Conservation (phyloP, 1,284 basidiomycete genomes). For the Moesziomyces parantarcticus region DNA sequence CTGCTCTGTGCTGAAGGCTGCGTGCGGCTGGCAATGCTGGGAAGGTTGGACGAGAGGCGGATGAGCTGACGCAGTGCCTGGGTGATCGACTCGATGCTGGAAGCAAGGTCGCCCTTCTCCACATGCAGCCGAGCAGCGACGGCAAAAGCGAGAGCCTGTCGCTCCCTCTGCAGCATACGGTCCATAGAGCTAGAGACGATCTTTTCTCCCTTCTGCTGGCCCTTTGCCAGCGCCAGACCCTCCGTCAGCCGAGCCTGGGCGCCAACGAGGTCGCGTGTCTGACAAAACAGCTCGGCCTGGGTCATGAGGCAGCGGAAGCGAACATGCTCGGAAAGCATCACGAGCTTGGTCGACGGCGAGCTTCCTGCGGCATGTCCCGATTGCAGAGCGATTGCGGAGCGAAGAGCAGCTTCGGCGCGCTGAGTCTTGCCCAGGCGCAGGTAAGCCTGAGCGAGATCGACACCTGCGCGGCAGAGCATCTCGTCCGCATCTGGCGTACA, state of each 20-base stretch:
- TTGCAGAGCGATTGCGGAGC: slow-evolving; percentile 10
- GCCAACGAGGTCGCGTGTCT: slow-evolving; percentile 17
- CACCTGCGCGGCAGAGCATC: slow-evolving; percentile 35
- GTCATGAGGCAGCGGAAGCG: slow-evolving; percentile 41
- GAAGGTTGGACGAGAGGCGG: slow-evolving; percentile 24
- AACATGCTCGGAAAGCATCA: slow-evolving; percentile 33
- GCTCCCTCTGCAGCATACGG: slow-evolving; percentile 25
- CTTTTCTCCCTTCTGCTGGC: slow-evolving; percentile 16
- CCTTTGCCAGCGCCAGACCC: slow-evolving; percentile 30
- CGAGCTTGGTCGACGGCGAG: slow-evolving; percentile 12
- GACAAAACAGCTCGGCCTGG: slow-evolving; percentile 23
- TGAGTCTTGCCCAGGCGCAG: slow-evolving; percentile 33
- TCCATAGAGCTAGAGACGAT: slow-evolving; percentile 26
- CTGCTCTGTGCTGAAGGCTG: slow-evolving; percentile 12
- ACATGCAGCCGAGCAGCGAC: slow-evolving; percentile 26
- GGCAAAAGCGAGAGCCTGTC: slow-evolving; percentile 38
- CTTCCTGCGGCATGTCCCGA: slow-evolving; percentile 1
- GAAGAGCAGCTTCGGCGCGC: slow-evolving; percentile 33
- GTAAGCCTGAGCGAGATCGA: slow-evolving; percentile 26
- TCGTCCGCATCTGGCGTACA: slow-evolving; percentile 16
- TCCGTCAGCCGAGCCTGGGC: slow-evolving; percentile 31
- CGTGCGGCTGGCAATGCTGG: slow-evolving; percentile 16
- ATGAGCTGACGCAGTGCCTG: slow-evolving; percentile 34
- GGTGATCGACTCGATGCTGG: slow-evolving; percentile 33
- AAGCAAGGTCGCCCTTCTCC: slow-evolving; percentile 33